A percentile compares a stretch with the other conserved stretches of the same genome.
Conservation (phyloP, 78 protist genomes). For the Dictyostelium brefeldianum region DNA sequence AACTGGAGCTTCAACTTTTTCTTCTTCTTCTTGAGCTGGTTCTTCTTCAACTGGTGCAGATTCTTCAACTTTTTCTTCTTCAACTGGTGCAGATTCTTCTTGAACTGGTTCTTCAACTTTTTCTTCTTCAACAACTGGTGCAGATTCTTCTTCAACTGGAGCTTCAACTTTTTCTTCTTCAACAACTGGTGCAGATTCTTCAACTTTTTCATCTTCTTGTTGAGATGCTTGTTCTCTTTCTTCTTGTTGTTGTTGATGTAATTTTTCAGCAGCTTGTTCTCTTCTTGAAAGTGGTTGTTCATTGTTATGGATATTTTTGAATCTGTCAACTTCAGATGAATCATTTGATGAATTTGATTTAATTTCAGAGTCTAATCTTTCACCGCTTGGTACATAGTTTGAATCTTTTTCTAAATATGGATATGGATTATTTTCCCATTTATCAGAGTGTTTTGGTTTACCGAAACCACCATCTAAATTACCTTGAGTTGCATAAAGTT, state of each 20-base stretch:
- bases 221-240: neutral
- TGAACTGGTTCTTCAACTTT: slow-evolving; percentile 10
- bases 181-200: neutral
- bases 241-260: neutral
- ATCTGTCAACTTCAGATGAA: slow-evolving; percentile 32
- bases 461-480: slow-evolving; percentile 70
- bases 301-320: slow-evolving; percentile 9
- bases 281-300: neutral
- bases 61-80: slow-evolving; percentile 33
- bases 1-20: neutral
- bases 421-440: slow-evolving; percentile 75
- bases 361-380: slow-evolving; percentile 37
- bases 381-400: slow-evolving; percentile 67
- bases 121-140: neutral
- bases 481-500: slow-evolving; percentile 76
- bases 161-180: slow-evolving; percentile 4
- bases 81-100: slow-evolving; percentile 4
- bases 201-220: slow-evolving; percentile 1
- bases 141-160: neutral
- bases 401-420: slow-evolving; percentile 69
- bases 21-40: neutral
- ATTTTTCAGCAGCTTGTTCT: slow-evolving; percentile 2
- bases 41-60: slow-evolving; percentile 4
- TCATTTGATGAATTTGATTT: neutral
- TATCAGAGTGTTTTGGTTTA: slow-evolving; percentile 49